phyloP scores from a whole-genome alignment of 2,329 filamentous ascomycete species.

The Chrysoporthe cubensis region DNA sequence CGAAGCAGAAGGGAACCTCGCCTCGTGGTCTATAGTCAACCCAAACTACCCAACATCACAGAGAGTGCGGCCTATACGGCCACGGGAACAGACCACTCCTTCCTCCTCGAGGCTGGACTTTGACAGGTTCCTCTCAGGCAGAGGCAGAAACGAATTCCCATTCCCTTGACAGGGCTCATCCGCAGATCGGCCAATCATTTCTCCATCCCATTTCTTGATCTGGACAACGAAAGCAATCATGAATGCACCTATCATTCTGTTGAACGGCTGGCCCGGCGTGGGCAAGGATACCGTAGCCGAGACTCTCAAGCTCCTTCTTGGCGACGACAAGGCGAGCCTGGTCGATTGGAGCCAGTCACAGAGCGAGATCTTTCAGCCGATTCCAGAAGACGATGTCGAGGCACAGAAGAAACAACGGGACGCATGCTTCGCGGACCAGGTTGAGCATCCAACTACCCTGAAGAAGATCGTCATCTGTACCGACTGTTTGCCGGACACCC shows the following conservation, averaged over 20 bases:
- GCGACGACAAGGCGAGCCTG: conserved; percentile 37
- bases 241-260: conserved; percentile 32
- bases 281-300: conserved; percentile 41
- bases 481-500: conserved; percentile 35
- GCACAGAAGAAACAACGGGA: conserved; percentile 27
- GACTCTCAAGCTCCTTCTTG: conserved; percentile 37
- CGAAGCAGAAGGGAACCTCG: not conserved
- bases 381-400: conserved; percentile 18
- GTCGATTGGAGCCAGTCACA: conserved; percentile 28
- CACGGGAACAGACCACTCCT: not conserved
- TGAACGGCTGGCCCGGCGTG: conserved; percentile 41
- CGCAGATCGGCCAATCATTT: not conserved
- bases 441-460: conserved; percentile 30
- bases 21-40: not conserved
- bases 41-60: too few relatives aligned
- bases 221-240: conserved; percentile 6
- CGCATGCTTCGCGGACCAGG: conserved; percentile 34
- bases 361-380: conserved; percentile 19
- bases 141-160: not conserved
- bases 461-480: conserved; percentile 36
- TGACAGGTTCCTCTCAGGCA: conserved; percentile 1
- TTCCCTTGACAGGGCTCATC: not conserved
- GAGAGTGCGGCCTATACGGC: not conserved
- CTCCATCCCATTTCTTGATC: not conserved
- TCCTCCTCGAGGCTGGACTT: not conserved